Conservation (phyloP, 176 grass and related monocot species). For the Oropetium thomaeum region DNA sequence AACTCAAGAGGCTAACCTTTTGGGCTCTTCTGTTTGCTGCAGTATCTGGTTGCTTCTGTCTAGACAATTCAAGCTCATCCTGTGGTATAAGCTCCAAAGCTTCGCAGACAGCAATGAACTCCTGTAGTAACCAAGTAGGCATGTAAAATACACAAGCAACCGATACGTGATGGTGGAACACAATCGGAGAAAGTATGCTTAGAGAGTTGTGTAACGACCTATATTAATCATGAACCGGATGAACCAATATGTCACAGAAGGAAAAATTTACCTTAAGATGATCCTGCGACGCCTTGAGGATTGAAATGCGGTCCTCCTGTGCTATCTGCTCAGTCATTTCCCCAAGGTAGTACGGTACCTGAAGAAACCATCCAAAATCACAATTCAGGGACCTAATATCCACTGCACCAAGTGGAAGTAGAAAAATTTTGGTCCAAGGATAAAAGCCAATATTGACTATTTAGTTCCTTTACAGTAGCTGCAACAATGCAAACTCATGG, state of each 20-base stretch:
- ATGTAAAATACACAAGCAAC: neutral
- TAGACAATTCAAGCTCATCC: slow-evolving; percentile 55
- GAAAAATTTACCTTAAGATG: slow-evolving; percentile 65
- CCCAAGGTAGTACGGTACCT: slow-evolving; percentile 77
- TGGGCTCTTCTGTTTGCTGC: slow-evolving; percentile 57
- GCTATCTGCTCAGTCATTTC: slow-evolving; percentile 74
- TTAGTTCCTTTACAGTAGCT: neutral
- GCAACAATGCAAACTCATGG: neutral
- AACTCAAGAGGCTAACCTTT: slow-evolving; percentile 42
- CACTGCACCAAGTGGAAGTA: neutral
- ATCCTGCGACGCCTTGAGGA: slow-evolving; percentile 66
- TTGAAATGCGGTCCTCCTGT: slow-evolving; percentile 55
- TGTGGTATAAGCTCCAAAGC: slow-evolving; percentile 72
- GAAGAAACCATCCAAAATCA: neutral
- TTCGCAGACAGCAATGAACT: slow-evolving; percentile 86
- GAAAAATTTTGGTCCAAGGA: neutral
- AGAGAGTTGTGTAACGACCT: neutral
- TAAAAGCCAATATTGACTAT: neutral
- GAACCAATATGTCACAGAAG: neutral
- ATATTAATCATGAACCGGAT: neutral
- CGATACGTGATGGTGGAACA: neutral
- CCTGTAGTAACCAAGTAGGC: slow-evolving; percentile 32
- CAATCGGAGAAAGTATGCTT: neutral
- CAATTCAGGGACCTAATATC: neutral
- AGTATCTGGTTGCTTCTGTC: slow-evolving; percentile 49